These are phyloP conservation scores for Lunularia cruciata DNA, from an alignment of 225 moss, liverwort and hornwort species.

Conservation along the genomic window DNA sequence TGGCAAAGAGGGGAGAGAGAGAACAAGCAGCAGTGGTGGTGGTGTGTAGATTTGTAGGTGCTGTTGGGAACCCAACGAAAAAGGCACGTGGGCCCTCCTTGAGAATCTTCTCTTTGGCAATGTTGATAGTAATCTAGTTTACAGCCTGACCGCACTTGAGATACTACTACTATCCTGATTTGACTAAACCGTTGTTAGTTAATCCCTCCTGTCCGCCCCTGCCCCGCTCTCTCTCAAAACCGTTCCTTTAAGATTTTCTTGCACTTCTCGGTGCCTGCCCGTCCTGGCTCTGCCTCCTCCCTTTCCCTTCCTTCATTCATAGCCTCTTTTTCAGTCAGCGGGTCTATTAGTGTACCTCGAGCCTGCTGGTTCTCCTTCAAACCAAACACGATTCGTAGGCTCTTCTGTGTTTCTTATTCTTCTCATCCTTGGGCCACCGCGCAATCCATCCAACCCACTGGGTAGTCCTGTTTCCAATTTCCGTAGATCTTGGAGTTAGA, in stretches of 20 bases:
- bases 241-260: too few species aligned
- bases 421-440: background rate
- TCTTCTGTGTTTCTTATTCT: background rate
- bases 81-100: conserved; percentile 11
- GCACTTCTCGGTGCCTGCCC: conserved; percentile 1
- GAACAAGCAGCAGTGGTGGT: background rate
- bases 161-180: background rate
- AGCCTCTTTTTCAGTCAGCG: background rate
- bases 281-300: background rate
- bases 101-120: conserved; percentile 17
- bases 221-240: too few species aligned
- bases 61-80: background rate
- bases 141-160: background rate
- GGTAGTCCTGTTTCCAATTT: background rate
- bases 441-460: conserved; percentile 2
- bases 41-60: background rate
- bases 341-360: background rate
- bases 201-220: conserved; percentile 1
- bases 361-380: background rate
- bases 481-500: background rate
- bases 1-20: background rate
- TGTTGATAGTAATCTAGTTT: too few species aligned
- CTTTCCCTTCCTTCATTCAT: background rate
- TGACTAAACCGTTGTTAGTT: background rate
- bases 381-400: background rate